Percentiles rank a stretch among this genome's conserved stretches.
Evolutionary conservation across 495 filamentous ascomycete species (phyloP).

Genomic region (Hypoxylon rickii): DNA sequence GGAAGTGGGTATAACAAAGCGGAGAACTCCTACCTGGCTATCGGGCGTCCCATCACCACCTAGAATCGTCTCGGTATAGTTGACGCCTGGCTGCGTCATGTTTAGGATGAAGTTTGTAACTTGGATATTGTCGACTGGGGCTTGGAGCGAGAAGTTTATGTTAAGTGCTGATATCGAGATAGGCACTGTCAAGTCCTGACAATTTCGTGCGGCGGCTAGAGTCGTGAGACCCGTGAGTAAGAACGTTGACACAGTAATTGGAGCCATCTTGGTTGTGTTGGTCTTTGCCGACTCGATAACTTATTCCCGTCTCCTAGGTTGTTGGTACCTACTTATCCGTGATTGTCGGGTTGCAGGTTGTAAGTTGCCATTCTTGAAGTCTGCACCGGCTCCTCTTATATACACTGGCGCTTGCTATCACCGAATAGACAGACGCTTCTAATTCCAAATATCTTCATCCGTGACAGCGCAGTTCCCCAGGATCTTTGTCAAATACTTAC

Average conservation of each 20-base stretch:
- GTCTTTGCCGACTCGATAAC: not conserved
- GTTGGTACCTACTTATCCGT: not conserved
- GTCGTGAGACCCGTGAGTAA: conserved; percentile 11
- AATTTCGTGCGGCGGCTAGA: conserved; percentile 34
- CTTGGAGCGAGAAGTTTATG: conserved; percentile 34
- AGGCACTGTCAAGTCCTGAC: conserved; percentile 44
- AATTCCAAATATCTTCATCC: no score
- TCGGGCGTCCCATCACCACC: no score
- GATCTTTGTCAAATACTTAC: no score
- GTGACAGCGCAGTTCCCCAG: no score
- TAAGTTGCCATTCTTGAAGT: no score
- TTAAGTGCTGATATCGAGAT: conserved; percentile 44
- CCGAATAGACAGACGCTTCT: no score
- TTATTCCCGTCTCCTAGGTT: not conserved
- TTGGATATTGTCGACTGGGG: conserved; percentile 39
- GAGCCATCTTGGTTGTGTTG: conserved; percentile 12
- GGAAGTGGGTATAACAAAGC: no score
- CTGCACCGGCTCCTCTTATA: no score
- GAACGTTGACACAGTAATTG: not conserved
- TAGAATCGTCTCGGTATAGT: conserved; percentile 26
- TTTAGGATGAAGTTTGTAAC: conserved; percentile 42
- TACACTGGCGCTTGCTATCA: no score
- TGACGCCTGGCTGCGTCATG: conserved; percentile 33
- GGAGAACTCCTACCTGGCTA: conserved; percentile 5
- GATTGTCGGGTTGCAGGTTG: no score